A percentile compares a stretch with the other conserved stretches of the same genome.
Conservation (phyloP, 352 stramenopile species). For the Globisporangium uncinulatum region DNA sequence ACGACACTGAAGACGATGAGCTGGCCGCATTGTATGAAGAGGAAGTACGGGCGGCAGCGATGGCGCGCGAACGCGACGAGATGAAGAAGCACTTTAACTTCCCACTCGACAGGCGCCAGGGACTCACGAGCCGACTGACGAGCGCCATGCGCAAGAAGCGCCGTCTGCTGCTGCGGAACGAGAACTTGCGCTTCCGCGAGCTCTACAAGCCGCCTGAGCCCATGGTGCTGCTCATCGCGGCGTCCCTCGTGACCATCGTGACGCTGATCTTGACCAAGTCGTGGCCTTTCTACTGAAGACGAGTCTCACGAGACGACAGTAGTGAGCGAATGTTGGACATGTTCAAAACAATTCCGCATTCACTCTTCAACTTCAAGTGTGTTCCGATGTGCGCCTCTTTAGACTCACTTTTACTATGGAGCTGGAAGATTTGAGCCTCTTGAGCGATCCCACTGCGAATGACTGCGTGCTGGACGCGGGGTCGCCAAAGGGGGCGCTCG, state of each 20-base stretch:
- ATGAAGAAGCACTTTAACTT: constrained; percentile 46
- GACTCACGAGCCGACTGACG: constrained; percentile 30
- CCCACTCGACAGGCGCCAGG: constrained; percentile 29
- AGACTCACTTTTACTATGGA: constrained; percentile 13
- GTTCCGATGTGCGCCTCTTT: not conserved
- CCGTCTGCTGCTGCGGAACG: constrained; percentile 53
- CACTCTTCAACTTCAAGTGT: too few relatives aligned
- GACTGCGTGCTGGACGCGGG: constrained; percentile 40
- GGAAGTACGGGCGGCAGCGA: constrained; percentile 22
- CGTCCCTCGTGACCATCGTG: constrained; percentile 50
- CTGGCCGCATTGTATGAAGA: constrained; percentile 25
- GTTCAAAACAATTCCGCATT: too few relatives aligned
- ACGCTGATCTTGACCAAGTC: constrained; percentile 70
- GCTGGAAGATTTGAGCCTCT: constrained; percentile 33
- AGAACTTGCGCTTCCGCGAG: constrained; percentile 75
- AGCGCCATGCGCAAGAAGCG: constrained; percentile 52
- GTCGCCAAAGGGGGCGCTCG: constrained; percentile 41
- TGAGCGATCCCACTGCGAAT: constrained; percentile 2
- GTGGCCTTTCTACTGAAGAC: constrained; percentile 64
- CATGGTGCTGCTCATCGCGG: constrained; percentile 47
- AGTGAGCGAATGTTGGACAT: not conserved
- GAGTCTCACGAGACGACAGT: not conserved
- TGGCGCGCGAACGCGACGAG: constrained; percentile 32
- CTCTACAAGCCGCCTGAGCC: constrained; percentile 67
- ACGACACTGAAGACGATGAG: constrained; percentile 22